phyloP scores from a whole-genome alignment of 2,329 filamentous ascomycete genomes.

The Achaetomium macrosporum region DNA sequence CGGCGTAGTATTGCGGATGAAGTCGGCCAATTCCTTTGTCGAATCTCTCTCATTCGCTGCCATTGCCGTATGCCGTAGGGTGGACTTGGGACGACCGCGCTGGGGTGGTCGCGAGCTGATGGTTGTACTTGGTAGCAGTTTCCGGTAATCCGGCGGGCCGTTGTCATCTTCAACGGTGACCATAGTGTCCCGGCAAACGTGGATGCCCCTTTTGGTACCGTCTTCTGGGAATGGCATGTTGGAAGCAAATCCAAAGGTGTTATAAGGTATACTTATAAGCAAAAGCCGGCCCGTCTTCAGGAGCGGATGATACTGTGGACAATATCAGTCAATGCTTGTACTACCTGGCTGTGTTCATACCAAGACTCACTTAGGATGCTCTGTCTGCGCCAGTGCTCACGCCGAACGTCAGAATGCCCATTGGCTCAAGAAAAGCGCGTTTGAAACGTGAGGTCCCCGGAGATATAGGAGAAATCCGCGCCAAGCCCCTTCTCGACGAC shows the following conservation, averaged over 20 bases:
- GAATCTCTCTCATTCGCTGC: constrained; percentile 16
- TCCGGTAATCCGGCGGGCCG: not conserved
- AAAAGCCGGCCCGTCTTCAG: not conserved
- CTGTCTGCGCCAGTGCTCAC: too few relatives aligned
- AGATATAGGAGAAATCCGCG: too few relatives aligned
- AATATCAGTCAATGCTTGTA: too few relatives aligned
- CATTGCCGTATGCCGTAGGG: constrained; percentile 21
- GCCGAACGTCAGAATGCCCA: too few relatives aligned
- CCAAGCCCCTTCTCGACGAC: too few relatives aligned
- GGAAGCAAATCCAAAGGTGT: not conserved
- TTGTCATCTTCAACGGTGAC: constrained; percentile 12
- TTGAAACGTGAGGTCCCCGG: too few relatives aligned
- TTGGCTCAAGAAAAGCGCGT: too few relatives aligned
- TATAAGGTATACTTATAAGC: not conserved
- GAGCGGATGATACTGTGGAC: not conserved
- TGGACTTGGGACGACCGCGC: constrained; percentile 10
- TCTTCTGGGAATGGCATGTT: not conserved
- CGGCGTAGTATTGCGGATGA: constrained; percentile 44
- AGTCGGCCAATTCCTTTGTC: constrained; percentile 38
- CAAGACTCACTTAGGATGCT: too few relatives aligned
- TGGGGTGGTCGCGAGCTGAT: not conserved
- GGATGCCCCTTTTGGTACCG: constrained; percentile 1
- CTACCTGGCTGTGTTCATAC: too few relatives aligned
- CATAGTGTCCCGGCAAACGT: constrained; percentile 13
- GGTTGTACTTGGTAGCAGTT: not conserved